Percentiles rank a stretch among this genome's conserved stretches.
These are phyloP conservation scores for Phaeophleospora eucalypticola DNA, from an alignment of 2,329 filamentous ascomycete genomes.

Conservation along the genomic window DNA sequence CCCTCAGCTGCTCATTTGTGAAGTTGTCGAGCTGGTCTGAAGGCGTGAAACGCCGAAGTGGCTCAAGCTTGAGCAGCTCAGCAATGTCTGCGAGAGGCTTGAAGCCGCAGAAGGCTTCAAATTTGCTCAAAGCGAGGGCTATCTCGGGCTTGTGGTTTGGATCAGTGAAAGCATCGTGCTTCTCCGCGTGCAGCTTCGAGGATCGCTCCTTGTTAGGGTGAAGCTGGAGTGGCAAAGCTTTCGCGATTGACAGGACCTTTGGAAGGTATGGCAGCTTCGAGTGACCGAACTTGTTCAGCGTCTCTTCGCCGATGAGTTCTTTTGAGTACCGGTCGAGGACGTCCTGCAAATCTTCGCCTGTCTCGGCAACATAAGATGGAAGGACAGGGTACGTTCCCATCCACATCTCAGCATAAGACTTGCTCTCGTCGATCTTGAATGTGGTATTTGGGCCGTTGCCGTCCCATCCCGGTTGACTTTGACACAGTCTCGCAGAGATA, in stretches of 20 bases:
- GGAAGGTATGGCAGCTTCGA: conserved; percentile 67
- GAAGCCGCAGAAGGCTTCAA: conserved; percentile 73
- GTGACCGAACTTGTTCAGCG: conserved; percentile 57
- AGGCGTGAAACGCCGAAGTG: conserved; percentile 53
- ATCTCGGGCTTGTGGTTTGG: conserved; percentile 79
- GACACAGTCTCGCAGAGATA: conserved; percentile 61
- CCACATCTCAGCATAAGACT: conserved; percentile 66
- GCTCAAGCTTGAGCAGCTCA: conserved; percentile 53
- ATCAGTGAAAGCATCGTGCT: conserved; percentile 65
- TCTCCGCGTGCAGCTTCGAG: conserved; percentile 57
- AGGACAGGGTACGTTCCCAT: conserved; percentile 72
- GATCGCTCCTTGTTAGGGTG: conserved; percentile 69
- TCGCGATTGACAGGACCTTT: conserved; percentile 71
- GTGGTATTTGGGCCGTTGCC: conserved; percentile 38
- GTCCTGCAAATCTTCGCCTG: conserved; percentile 60
- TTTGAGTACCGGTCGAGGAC: conserved; percentile 60
- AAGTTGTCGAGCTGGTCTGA: conserved; percentile 52
- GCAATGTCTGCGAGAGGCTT: conserved; percentile 62
- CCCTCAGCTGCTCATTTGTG: conserved; percentile 55
- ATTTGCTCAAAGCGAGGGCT: conserved; percentile 64
- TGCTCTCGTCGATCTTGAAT: conserved; percentile 61
- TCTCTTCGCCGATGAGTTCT: conserved; percentile 59
- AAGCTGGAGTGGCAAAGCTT: conserved; percentile 70
- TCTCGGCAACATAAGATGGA: conserved; percentile 60
- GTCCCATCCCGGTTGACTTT: conserved; percentile 56